Conservation (phyloP, 306 rosid species). For the Trifolium repens region DNA sequence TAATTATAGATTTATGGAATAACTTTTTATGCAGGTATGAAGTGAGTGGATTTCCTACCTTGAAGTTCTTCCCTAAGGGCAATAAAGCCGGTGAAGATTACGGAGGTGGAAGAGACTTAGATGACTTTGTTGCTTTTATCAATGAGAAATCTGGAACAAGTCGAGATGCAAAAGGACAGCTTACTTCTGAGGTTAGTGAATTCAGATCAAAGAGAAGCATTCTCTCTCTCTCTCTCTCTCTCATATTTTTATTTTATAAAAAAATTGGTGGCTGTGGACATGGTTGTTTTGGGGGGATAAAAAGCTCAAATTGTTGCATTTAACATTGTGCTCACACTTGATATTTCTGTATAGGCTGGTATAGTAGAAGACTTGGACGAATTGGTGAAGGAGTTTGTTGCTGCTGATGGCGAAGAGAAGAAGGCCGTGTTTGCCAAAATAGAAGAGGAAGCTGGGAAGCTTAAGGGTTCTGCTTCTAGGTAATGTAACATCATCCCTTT, state of each 20-base stretch:
- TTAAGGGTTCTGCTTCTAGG: conserved; percentile 82
- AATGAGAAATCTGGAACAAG: conserved; percentile 76
- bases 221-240: background rate
- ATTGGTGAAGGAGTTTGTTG: conserved; percentile 80
- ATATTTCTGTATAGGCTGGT: conserved; percentile 74
- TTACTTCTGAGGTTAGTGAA: conserved; percentile 68
- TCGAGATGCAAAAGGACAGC: conserved; percentile 81
- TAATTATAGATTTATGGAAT: conserved; percentile 27
- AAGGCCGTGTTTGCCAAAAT: conserved; percentile 56
- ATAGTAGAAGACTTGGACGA: conserved; percentile 61
- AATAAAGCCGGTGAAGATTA: conserved; percentile 91
- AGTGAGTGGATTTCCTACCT: conserved; percentile 84
- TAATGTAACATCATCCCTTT: conserved; percentile 38
- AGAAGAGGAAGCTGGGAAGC: conserved; percentile 81
- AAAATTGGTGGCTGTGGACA: background rate
- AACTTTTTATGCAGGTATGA: conserved; percentile 66
- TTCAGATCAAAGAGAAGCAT: conserved; percentile 5
- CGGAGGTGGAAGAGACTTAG: conserved; percentile 85
- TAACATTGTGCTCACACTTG: conserved; percentile 27
- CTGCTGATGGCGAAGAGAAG: conserved; percentile 76
- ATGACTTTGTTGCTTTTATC: conserved; percentile 78
- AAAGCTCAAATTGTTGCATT: conserved; percentile 5
- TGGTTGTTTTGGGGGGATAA: background rate
- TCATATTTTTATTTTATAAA: background rate
- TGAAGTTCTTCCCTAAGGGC: conserved; percentile 87